A percentile compares a stretch with the other conserved stretches of the same genome.
These are phyloP conservation scores for Hyphodiscus sp. DNA, from an alignment of 2,329 filamentous ascomycete species.

Conservation along the genomic window DNA sequence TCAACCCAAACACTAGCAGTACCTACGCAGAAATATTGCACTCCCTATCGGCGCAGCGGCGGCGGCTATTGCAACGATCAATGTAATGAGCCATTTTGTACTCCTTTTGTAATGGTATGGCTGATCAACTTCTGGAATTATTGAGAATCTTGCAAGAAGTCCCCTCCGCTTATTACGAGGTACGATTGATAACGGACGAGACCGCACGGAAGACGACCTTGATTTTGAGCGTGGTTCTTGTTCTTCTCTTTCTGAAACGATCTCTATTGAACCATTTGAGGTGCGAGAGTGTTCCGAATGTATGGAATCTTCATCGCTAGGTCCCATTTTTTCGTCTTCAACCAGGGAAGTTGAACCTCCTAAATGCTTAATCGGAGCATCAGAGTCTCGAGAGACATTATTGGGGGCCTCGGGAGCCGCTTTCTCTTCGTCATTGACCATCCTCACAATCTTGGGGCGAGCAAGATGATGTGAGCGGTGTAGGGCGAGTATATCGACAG, in stretches of 20 bases:
- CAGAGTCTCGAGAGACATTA: conserved; percentile 14
- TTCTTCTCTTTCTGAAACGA: conserved; percentile 3
- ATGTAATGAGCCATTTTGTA: conserved; percentile 81
- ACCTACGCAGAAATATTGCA: conserved; percentile 73
- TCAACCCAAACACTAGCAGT: background rate
- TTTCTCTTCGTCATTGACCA: conserved; percentile 17
- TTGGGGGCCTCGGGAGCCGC: conserved; percentile 7
- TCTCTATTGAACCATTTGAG: conserved; percentile 14
- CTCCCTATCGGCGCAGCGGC: conserved; percentile 78
- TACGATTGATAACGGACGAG: conserved; percentile 35
- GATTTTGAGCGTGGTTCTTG: conserved; percentile 22
- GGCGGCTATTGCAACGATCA: conserved; percentile 69
- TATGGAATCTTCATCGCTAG: conserved; percentile 5
- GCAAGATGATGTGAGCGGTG: background rate
- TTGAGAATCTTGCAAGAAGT: conserved; percentile 60
- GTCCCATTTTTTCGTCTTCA: conserved; percentile 9
- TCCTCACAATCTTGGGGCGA: background rate
- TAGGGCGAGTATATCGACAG: background rate
- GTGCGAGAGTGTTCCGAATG: conserved; percentile 13
- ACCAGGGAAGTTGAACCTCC: conserved; percentile 12
- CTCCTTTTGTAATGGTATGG: conserved; percentile 65
- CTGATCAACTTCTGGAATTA: conserved; percentile 73
- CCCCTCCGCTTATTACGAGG: conserved; percentile 56
- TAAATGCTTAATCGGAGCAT: conserved; percentile 16
- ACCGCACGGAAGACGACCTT: conserved; percentile 35